Evolutionary conservation across 305 asterid species (phyloP), one percentile per base, ranked within the genome.

Genomic region (Ilex paraguariensis): DNA sequence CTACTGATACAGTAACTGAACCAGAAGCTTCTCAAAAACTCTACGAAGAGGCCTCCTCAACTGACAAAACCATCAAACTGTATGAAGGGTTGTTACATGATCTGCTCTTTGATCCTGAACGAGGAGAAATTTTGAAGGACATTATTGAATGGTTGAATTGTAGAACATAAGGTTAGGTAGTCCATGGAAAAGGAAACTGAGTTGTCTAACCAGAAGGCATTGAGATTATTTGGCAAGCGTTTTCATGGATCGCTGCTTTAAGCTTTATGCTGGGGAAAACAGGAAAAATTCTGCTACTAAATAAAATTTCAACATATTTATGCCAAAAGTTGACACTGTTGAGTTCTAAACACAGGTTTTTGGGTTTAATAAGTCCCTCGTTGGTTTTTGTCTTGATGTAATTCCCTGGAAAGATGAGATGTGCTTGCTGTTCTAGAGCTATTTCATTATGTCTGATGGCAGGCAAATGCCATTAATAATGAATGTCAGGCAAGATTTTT

Each of bases 91-190:
- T 86, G 62, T 62, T 92, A 61, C 98, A 92, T 54, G 97, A 92
- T 66, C 84, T 92, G n/a, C 91, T 92, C 5, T 92, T 89, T 10
- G 97, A 90, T 66, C 96, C 91, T 1, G 98, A 92, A 67, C 84
- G 80, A 74, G 91, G 87, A 73, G 84, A 85, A 59, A 66, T 92
- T 14, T 36, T 59, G 32, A 60, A 74, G 57, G 75, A 63, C 49
- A 85, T 92, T 51, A 63, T 90, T 40, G 13, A 78, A 21, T 92
- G 98, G 98, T 65, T 92, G 71, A 80, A 59, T 52, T 67, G 64
- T 48, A 87, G 97, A 73, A 30, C 72, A 56, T 77, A 73, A 70
- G 66, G 65, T 54, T 33, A 61, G 42, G 42, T 42, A 54, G 54
- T 46, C n/a, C 7, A 46, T 46, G 52, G 15, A 11, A 46, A 46